These are phyloP conservation scores for Penicillium decumbens DNA, from an alignment of 2,329 filamentous ascomycete genomes.

Conservation along the genomic window DNA sequence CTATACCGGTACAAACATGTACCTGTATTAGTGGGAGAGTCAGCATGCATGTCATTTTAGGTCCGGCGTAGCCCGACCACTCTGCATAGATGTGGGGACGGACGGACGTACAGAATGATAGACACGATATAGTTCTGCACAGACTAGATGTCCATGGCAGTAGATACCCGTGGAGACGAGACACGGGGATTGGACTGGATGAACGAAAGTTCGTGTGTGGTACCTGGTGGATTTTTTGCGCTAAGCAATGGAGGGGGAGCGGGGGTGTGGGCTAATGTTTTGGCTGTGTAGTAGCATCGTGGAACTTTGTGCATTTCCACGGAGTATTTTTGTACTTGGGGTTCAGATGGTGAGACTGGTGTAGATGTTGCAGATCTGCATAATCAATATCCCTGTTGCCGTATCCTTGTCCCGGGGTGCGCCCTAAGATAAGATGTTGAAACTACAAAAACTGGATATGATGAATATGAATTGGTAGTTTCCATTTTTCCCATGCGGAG, in stretches of 20 bases:
- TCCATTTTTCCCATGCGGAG: slow-evolving; percentile 11
- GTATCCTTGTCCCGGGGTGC: neutral
- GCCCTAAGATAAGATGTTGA: too few species aligned
- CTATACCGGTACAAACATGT: neutral
- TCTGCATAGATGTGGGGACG: neutral
- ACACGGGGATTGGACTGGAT: neutral
- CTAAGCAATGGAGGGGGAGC: slow-evolving; percentile 18
- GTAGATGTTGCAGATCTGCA: neutral
- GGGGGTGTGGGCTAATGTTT: slow-evolving; percentile 17
- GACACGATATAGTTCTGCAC: neutral
- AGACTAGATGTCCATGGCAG: neutral
- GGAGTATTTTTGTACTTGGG: neutral
- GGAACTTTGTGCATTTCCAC: neutral
- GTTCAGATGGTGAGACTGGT: neutral
- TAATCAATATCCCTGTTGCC: neutral
- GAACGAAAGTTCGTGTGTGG: neutral
- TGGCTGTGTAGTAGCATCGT: slow-evolving; percentile 11
- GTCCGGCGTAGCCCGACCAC: slow-evolving; percentile 6
- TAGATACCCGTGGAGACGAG: neutral
- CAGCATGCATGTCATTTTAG: slow-evolving; percentile 21
- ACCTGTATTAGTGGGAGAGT: slow-evolving; percentile 5
- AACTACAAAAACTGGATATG: neutral
- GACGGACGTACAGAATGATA: neutral
- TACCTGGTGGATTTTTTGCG: slow-evolving; percentile 6
- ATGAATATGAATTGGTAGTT: slow-evolving; percentile 1